These are phyloP conservation scores for Penicillium egyptiacum DNA, from an alignment of 495 filamentous ascomycete species.

Conservation along the genomic window DNA sequence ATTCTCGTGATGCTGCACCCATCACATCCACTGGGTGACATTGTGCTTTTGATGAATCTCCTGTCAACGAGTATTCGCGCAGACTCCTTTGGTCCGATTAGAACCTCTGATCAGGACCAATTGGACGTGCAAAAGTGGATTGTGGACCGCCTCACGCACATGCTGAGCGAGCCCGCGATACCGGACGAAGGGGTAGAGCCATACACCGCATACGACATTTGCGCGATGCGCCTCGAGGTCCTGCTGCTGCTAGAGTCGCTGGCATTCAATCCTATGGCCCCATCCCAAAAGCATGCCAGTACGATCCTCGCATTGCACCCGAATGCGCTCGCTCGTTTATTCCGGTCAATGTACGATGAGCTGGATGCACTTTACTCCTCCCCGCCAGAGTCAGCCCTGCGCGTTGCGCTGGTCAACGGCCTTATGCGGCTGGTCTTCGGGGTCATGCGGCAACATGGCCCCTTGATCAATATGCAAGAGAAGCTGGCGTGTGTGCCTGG, in stretches of 20 bases:
- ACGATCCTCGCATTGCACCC: conserved; percentile 54
- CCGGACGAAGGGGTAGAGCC: conserved; percentile 48
- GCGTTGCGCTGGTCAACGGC: conserved; percentile 55
- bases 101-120: conserved; percentile 51
- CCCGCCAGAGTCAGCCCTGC: conserved; percentile 41
- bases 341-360: conserved; percentile 63
- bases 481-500: conserved; percentile 58
- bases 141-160: conserved; percentile 58
- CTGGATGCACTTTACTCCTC: conserved; percentile 61
- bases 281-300: conserved; percentile 49
- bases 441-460: conserved; percentile 51
- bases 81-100: conserved; percentile 61
- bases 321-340: conserved; percentile 56
- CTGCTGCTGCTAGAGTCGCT: conserved; percentile 56
- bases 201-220: conserved; percentile 51
- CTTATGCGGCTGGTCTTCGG: conserved; percentile 62
- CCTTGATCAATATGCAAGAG: conserved; percentile 52
- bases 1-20: conserved; percentile 62
- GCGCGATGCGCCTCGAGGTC: conserved; percentile 56
- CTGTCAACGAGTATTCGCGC: conserved; percentile 59
- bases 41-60: conserved; percentile 57
- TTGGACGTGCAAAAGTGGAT: conserved; percentile 56
- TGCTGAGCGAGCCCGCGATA: conserved; percentile 58
- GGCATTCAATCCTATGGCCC: conserved; percentile 38
- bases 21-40: conserved; percentile 57